Evolutionary conservation across 805 yeast genomes (phyloP), one percentile per base, ranked within the genome.

Genomic region (Ogataea wickerhamii): DNA sequence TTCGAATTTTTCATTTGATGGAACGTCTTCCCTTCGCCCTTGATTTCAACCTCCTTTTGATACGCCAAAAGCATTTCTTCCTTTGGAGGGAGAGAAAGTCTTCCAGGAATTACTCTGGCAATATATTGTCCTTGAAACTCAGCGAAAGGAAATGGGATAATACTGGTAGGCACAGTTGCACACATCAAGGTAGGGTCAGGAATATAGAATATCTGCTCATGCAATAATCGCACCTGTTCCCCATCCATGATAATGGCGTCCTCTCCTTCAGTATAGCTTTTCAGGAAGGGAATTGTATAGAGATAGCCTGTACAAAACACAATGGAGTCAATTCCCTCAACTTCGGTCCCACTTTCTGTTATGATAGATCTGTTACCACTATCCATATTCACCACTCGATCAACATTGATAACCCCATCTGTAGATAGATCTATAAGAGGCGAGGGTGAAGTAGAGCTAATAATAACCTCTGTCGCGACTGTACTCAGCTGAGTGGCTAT

Each of bases 231-330:
- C 11, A 72, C 53, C 28, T 61, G 60, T 16, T 45, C 44, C 4
- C 76, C 76, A 38, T 63, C 55, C 8, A 55, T 51, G 23, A 52
- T 36, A 6, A 60, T 40, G 2, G 63, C 48, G 12, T 49, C 20
- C 17, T 51, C 56, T 7, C 61, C 60, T 10, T 42, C 48, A 6
- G 36, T 18, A 37, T 61, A 62, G 22, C 45, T 45, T 30, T 73
- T 68, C 35, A 86, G 57, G 48, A 75, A 82, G 16, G 94, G 93
- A 39, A 75, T 67, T 25, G 76, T 71, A 51, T 78, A 78, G 32
- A 76, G 64, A 57, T 83, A 86, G 1, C 95, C 95, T 0, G 95
- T 85, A 34, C 86, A 83, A 55, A 79, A 82, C 7, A 85, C 63
- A 7, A 86, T 63, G 17, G 54, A 52, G 44, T 84, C 89, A 28